Evolutionary conservation across 2,329 filamentous ascomycete species (phyloP), one percentile per base, ranked within the genome.

Genomic region (Botrytis porri): DNA sequence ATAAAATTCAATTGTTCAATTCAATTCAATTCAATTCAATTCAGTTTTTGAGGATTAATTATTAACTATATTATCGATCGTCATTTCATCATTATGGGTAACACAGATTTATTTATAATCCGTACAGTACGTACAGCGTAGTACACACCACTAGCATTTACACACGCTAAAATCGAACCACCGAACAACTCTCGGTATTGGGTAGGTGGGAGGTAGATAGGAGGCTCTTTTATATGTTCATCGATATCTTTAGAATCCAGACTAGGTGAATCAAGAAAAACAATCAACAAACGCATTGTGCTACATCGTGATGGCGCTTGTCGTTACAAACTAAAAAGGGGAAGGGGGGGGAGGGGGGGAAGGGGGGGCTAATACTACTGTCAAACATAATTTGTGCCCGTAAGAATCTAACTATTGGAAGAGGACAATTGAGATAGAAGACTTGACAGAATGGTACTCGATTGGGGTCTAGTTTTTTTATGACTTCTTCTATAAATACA

Each of bases 81-180:
- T 32, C 61, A 63, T 63, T 63, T 43, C 60, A 62, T 62, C 60
- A 32, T 29, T n/a, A 63, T 63, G 61, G 61, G 61, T 29, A 57
- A 32, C 39, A 32, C 61, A 32, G 18, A 64, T 12, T 29, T 43
- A 63, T 43, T 63, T 63, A n/a, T 29, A 63, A 54, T 54, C n/a
- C 14, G 51, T 16, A 54, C 51, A 57, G 51, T 57, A 57, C 51
- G 51, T 57, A 29, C n/a, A 29, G 32, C 51, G 51, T 29, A 57
- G 51, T 29, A 54, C 48, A 51, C 25, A n/a, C 25, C 48, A n/a
- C 48, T 51, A 51, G 48, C 48, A n/a, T 54, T 54, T n/a, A 3
- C 48, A 7, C 48, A 54, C 48, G 25, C 48, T 54, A 54, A 54
- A 54, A 54, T 54, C 4, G 25, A 54, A n/a, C 25, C 48, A 16